Evolutionary conservation across 345 rosid species (phyloP).

Genomic region (Aethionema arabicum): DNA sequence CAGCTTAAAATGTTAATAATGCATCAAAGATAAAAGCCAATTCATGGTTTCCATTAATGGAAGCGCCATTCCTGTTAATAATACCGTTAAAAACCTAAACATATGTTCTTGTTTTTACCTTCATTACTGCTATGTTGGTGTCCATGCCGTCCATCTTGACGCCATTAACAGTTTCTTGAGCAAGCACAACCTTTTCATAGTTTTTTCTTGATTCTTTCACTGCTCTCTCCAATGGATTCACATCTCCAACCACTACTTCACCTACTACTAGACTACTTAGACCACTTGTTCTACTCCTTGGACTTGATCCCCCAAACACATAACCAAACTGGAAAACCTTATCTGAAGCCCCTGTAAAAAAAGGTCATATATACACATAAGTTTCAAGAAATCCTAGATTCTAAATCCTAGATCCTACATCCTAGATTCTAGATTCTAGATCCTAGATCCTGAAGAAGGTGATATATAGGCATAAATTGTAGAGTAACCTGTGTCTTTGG

Average conservation of each 20-base stretch:
- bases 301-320: slow-evolving; percentile 66
- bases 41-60: slow-evolving; percentile 68
- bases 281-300: slow-evolving; percentile 41
- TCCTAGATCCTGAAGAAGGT: too few species aligned
- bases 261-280: slow-evolving; percentile 58
- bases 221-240: slow-evolving; percentile 72
- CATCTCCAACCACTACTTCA: slow-evolving; percentile 85
- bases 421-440: too few species aligned
- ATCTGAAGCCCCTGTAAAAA: slow-evolving; percentile 46
- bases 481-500: slow-evolving; percentile 44
- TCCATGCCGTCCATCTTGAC: slow-evolving; percentile 94
- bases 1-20: background rate
- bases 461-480: background rate
- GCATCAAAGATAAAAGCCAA: slow-evolving; percentile 49
- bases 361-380: slow-evolving; percentile 5
- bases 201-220: slow-evolving; percentile 76
- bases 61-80: slow-evolving; percentile 54
- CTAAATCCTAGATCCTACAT: too few species aligned
- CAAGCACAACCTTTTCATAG: slow-evolving; percentile 70
- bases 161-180: slow-evolving; percentile 85
- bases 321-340: slow-evolving; percentile 82
- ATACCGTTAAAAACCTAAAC: background rate
- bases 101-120: slow-evolving; percentile 46
- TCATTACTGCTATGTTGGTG: slow-evolving; percentile 96
- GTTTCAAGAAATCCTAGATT: too few species aligned